Conservation (phyloP, 345 rosid species). For the Passiflora organensis region DNA sequence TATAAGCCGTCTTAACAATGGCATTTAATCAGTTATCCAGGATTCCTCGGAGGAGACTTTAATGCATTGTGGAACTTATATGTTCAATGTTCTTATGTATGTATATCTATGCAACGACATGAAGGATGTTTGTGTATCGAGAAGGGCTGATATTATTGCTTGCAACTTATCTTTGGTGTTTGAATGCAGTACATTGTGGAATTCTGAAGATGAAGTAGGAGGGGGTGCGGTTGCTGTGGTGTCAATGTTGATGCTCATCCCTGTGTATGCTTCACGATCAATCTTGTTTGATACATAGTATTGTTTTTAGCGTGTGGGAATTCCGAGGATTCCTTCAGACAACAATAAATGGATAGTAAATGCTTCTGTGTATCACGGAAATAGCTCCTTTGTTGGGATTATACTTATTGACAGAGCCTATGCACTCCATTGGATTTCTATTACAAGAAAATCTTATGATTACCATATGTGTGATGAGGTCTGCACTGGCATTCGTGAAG, state of each 20-base stretch:
- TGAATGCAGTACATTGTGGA: constrained; percentile 78
- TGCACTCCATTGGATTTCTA: constrained; percentile 9
- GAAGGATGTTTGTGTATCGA: background rate
- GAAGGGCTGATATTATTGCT: background rate
- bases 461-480: constrained; percentile 12
- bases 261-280: constrained; percentile 92
- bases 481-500: background rate
- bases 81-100: too few species aligned
- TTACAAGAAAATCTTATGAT: constrained; percentile 9
- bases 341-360: constrained; percentile 25
- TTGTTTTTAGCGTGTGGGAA: constrained; percentile 3
- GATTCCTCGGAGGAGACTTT: too few species aligned
- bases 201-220: constrained; percentile 80
- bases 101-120: too few species aligned
- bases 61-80: too few species aligned
- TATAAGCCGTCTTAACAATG: too few species aligned
- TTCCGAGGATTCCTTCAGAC: constrained; percentile 18
- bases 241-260: constrained; percentile 70
- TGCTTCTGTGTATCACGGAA: constrained; percentile 32
- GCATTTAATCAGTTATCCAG: too few species aligned
- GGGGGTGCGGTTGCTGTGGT: constrained; percentile 66
- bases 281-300: constrained; percentile 45
- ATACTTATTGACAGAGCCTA: constrained; percentile 16
- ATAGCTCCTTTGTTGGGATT: constrained; percentile 40
- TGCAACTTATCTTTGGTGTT: background rate